Conservation (phyloP, 129 eudicot species). For the Flaveria linearis region DNA sequence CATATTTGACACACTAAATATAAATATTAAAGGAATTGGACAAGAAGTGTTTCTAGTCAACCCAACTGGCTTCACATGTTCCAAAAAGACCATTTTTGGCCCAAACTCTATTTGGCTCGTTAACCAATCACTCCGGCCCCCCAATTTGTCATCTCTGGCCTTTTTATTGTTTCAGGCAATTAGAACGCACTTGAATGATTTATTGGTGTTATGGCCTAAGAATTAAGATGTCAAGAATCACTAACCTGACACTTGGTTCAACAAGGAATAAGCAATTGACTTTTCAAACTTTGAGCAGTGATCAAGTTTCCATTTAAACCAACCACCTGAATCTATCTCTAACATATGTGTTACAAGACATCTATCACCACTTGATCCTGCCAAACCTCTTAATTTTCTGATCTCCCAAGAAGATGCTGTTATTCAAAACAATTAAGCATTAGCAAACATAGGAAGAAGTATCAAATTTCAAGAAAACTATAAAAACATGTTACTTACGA, state of each 20-base stretch:
- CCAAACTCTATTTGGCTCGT: not conserved
- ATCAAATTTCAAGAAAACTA: not conserved
- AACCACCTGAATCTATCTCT: slow-evolving; percentile 67
- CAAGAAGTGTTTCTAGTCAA: not conserved
- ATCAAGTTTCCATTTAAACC: slow-evolving; percentile 73
- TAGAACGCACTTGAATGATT: slow-evolving; percentile 12
- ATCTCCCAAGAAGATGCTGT: slow-evolving; percentile 98
- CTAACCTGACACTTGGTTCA: slow-evolving; percentile 92
- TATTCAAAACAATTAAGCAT: slow-evolving; percentile 16
- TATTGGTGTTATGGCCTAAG: slow-evolving; percentile 9
- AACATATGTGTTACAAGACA: slow-evolving; percentile 84
- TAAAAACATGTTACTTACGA: slow-evolving; percentile 42
- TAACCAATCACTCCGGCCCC: not conserved
- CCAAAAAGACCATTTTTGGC: not conserved
- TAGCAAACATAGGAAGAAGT: not conserved
- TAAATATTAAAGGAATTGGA: not conserved
- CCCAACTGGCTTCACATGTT: not conserved
- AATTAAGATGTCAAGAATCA: slow-evolving; percentile 12
- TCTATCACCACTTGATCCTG: slow-evolving; percentile 47
- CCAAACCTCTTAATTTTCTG: slow-evolving; percentile 49
- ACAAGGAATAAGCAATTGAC: slow-evolving; percentile 69
- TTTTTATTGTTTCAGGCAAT: not conserved
- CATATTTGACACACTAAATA: not conserved
- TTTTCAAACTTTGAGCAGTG: slow-evolving; percentile 65
- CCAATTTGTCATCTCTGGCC: not conserved